Conservation (phyloP, 2,329 filamentous ascomycete species). For the Penicillium aurantiogriseum region DNA sequence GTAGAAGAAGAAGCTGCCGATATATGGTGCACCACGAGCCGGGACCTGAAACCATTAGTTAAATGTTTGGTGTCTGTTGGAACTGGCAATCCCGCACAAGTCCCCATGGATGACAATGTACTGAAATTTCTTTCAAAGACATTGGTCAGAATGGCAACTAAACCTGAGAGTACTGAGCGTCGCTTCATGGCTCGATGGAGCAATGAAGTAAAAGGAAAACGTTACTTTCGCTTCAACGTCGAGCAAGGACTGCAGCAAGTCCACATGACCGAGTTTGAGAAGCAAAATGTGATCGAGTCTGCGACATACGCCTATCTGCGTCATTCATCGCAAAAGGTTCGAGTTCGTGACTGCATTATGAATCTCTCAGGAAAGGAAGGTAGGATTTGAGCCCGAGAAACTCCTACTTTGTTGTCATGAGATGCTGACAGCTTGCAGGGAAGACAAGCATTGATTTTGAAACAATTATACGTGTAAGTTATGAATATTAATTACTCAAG, state of each 20-base stretch:
- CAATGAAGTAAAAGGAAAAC: not conserved
- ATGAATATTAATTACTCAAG: no score
- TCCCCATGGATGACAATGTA: slow-evolving; percentile 12
- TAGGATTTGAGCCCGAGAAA: not conserved
- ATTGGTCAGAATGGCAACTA: slow-evolving; percentile 16
- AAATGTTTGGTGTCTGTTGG: slow-evolving; percentile 31
- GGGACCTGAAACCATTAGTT: slow-evolving; percentile 12
- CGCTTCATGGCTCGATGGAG: slow-evolving; percentile 20
- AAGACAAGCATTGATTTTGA: not conserved
- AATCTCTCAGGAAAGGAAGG: slow-evolving; percentile 11
- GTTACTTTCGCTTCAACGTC: slow-evolving; percentile 42
- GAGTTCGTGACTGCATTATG: slow-evolving; percentile 3
- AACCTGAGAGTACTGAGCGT: slow-evolving; percentile 13
- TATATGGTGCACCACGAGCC: slow-evolving; percentile 16
- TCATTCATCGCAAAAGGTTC: slow-evolving; percentile 1
- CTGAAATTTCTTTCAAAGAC: slow-evolving; percentile 17
- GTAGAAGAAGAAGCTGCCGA: slow-evolving; percentile 30
- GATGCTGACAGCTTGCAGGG: not conserved
- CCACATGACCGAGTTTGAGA: slow-evolving; percentile 33
- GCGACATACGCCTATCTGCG: slow-evolving; percentile 17
- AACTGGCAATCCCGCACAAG: slow-evolving; percentile 10
- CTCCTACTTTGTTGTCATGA: no score
- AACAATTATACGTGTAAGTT: not conserved
- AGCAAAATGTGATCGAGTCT: slow-evolving; percentile 15
- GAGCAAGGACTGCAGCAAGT: slow-evolving; percentile 37